Percentiles rank a stretch among this genome's conserved stretches.
Conservation (phyloP, 108 stramenopile species). For the Schizochytrium sp. region DNA sequence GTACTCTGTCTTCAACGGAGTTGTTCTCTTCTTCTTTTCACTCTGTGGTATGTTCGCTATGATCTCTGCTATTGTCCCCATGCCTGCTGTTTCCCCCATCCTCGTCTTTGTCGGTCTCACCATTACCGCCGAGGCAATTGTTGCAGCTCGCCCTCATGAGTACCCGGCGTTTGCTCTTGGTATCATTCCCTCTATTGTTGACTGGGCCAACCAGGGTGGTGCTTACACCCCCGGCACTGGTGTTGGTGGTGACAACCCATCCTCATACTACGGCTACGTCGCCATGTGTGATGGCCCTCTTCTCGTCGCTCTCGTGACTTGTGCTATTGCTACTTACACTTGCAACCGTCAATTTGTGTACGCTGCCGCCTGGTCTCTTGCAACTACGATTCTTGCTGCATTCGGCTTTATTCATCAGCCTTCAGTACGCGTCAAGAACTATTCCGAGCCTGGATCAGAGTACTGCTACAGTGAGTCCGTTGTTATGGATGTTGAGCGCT, state of each 20-base stretch:
- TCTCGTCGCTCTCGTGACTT: neutral
- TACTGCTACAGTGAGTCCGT: neutral
- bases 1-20: conserved; percentile 64
- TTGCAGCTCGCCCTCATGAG: neutral
- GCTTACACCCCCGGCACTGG: neutral
- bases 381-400: neutral
- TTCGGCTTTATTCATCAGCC: conserved; percentile 52
- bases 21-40: conserved; percentile 59
- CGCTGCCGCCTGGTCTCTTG: conserved; percentile 1
- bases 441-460: neutral
- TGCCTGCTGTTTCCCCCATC: conserved; percentile 1
- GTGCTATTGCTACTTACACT: neutral
- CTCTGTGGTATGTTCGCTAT: conserved; percentile 61
- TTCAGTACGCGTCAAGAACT: neutral
- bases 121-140: neutral
- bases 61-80: conserved; percentile 60
- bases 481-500: neutral
- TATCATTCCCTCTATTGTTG: conserved; percentile 35
- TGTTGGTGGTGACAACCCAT: neutral
- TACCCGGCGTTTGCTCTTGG: conserved; percentile 12
- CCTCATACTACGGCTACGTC: neutral
- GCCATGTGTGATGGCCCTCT: neutral
- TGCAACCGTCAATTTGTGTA: neutral
- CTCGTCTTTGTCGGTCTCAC: conserved; percentile 53
- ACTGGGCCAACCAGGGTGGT: neutral